Conservation (phyloP, 2,329 filamentous ascomycete species). For the Lojkania enalia region DNA sequence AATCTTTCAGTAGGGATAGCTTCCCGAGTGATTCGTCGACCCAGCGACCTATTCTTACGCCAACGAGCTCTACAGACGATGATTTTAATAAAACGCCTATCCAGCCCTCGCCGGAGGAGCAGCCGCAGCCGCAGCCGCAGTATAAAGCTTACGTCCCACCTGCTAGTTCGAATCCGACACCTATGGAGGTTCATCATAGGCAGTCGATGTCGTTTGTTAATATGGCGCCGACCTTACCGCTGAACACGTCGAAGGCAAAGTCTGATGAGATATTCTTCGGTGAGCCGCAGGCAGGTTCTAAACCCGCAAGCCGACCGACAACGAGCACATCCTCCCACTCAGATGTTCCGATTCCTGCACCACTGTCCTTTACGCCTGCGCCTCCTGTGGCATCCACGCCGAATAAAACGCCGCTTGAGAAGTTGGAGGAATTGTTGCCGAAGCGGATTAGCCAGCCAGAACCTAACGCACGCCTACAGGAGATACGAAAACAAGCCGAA, state of each 20-base stretch:
- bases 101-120: slow-evolving; percentile 34
- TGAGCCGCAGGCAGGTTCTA: slow-evolving; percentile 14
- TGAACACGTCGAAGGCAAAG: slow-evolving; percentile 15
- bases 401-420: slow-evolving; percentile 21
- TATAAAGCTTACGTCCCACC: slow-evolving; percentile 43
- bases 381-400: slow-evolving; percentile 12
- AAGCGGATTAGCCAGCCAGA: slow-evolving; percentile 11
- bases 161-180: neutral
- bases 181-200: slow-evolving; percentile 17
- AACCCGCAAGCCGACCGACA: slow-evolving; percentile 18
- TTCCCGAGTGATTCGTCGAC: slow-evolving; percentile 19
- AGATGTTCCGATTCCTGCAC: slow-evolving; percentile 26
- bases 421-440: slow-evolving; percentile 27
- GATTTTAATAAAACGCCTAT: slow-evolving; percentile 37
- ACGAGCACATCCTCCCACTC: slow-evolving; percentile 20
- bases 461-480: slow-evolving; percentile 24
- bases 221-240: slow-evolving; percentile 11
- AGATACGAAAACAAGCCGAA: slow-evolving; percentile 21
- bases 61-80: slow-evolving; percentile 40
- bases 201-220: slow-evolving; percentile 27
- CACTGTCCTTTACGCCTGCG: slow-evolving; percentile 4
- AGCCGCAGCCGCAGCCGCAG: slow-evolving; percentile 20
- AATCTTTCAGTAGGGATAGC: no score
- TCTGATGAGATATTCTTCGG: slow-evolving; percentile 45
- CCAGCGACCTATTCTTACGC: slow-evolving; percentile 34